phyloP scores from a whole-genome alignment of 129 eudicot species.

The Centrapalus pauciflorus region DNA sequence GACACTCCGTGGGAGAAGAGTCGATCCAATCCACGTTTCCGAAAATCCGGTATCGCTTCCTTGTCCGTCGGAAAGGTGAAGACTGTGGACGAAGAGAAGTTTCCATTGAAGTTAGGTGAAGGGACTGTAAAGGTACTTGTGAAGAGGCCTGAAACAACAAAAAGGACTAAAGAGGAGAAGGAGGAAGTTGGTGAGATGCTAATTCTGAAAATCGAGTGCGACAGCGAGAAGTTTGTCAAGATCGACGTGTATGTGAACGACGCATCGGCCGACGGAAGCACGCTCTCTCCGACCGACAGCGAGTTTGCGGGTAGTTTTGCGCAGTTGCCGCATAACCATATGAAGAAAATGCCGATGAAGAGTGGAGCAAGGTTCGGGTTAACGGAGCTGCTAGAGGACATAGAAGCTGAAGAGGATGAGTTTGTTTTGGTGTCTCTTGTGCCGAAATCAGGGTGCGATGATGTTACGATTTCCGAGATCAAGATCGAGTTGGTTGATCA shows the following conservation, averaged over 20 bases:
- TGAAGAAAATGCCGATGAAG: not conserved
- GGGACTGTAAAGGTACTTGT: conserved; percentile 22
- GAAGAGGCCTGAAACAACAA: conserved; percentile 32
- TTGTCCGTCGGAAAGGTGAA: not conserved
- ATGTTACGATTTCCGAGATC: conserved; percentile 31
- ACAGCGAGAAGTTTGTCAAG: conserved; percentile 20
- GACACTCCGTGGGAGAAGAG: conserved; percentile 27
- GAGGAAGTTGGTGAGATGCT: not conserved
- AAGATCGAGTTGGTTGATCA: conserved; percentile 19
- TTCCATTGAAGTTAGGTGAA: conserved; percentile 28
- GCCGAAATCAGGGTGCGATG: conserved; percentile 13
- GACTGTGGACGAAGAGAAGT: not conserved
- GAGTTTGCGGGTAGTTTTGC: conserved; percentile 47
- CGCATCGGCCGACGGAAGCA: conserved; percentile 15
- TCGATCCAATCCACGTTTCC: conserved; percentile 15
- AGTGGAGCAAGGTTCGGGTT: conserved; percentile 29
- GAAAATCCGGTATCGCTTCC: not conserved
- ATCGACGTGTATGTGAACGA: conserved; percentile 35
- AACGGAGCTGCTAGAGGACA: conserved; percentile 42
- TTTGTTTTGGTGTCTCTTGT: conserved; percentile 54
- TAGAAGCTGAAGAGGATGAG: conserved; percentile 54
- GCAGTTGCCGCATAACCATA: conserved; percentile 19
- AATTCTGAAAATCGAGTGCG: not conserved
- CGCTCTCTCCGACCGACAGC: conserved; percentile 27
- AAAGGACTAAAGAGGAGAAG: not conserved